Evolutionary conservation across 139 green algal species (phyloP), one percentile per base, ranked within the genome.

Genomic region (Coccomyxa sp.): DNA sequence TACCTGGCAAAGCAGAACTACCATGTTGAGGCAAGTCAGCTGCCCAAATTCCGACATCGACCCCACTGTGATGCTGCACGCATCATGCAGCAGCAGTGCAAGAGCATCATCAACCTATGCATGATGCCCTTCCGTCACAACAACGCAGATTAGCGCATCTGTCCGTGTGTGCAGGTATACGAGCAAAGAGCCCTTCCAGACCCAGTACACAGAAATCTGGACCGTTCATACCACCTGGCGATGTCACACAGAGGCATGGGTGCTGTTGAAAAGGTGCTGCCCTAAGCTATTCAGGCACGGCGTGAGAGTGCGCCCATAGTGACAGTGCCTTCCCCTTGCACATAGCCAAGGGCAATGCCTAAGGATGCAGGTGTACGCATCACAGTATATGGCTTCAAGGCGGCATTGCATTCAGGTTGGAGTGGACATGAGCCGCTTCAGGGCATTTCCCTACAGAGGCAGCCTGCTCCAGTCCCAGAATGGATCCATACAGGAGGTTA

Each of bases 211-310:
- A 16, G 71, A 16, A 76, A 76, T 8, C n/a, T 76, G 38, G 38
- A 76, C 71, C 71, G 71, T 38, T 64, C 38, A 37, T 76, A 76
- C 39, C 38, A 58, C 71, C 71, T 76, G 38, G 71, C 71, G 7
- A 58, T 76, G 71, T 36, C 24, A 0, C 71, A 76, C 39, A 35
- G 71, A 3, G 71, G 71, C 1, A 64, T 76, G 71, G 71, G 71
- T 3, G 71, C 71, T 33, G 38, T 76, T 35, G 71, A 76, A 34
- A 55, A 76, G 71, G 71, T 74, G 35, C n/a, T 27, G 35, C 1
- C 34, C 16, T 74, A 41, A 36, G 6, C 44, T 27, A 35, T 50
- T 44, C 44, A 22, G 50, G 50, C 50, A n/a, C n/a, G n/a, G n/a
- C n/a, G n/a, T n/a, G n/a, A n/a, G n/a, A 29, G 16, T 64, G 14